phyloP scores from a whole-genome alignment of 2,329 filamentous ascomycete species.

The Beauveria sp. region DNA sequence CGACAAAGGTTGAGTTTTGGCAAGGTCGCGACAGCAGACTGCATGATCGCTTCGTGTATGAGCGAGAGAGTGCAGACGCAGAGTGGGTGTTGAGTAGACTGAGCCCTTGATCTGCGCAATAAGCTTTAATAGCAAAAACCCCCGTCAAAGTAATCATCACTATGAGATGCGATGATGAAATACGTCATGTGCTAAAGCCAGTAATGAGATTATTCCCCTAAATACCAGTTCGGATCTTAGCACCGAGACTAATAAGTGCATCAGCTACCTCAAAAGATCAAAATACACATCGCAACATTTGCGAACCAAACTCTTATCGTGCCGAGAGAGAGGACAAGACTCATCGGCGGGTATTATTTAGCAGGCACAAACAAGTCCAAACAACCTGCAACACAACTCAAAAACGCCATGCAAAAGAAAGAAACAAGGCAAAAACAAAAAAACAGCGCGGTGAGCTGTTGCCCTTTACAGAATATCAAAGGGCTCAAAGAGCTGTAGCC shows the following conservation, averaged over 20 bases:
- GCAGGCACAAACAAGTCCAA: background rate
- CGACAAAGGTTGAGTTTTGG: constrained; percentile 90
- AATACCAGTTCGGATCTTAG: too few relatives aligned
- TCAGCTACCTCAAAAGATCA: background rate
- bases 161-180: background rate
- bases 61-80: constrained; percentile 43
- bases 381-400: background rate
- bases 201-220: too few relatives aligned
- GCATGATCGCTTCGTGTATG: constrained; percentile 90
- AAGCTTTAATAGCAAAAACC: background rate
- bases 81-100: constrained; percentile 64
- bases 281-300: background rate
- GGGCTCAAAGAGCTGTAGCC: constrained; percentile 5
- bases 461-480: background rate
- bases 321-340: background rate
- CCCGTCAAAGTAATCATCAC: too few relatives aligned
- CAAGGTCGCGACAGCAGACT: constrained; percentile 83
- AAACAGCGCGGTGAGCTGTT: background rate
- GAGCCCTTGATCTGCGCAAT: constrained; percentile 48
- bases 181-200: background rate
- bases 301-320: background rate
- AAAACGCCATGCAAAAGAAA: background rate
- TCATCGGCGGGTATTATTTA: constrained; percentile 8
- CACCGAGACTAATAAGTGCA: background rate
- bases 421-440: background rate